Base-by-base conservation (phyloP, 163 green algal species). In the Chloromonas sp. region DNA sequence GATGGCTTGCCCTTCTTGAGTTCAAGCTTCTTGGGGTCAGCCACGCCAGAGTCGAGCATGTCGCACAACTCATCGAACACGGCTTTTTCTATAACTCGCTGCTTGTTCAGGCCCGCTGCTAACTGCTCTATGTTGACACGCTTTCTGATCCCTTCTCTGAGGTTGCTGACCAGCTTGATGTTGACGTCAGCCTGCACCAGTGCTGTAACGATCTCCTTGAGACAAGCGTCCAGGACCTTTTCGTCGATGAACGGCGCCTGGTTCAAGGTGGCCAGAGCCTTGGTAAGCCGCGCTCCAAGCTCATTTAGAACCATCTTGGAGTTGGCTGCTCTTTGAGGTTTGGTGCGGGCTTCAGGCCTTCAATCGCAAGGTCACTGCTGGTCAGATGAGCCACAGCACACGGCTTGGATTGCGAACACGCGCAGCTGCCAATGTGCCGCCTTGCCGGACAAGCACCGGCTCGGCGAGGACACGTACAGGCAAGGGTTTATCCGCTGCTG, bases 11-110 rank as follows among this genome's bases (percentile, higher is more conserved):
- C 94, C 87, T 98, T 98, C 84, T 97, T 98, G 11, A 96, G 91
- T 82, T 94, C 92, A 57, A 92, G 81, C 84, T 91, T 90, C 66
- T 88, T 92, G 2, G 86, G 89, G 60, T 93, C 86, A 3, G 71
- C 66, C 8, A 78, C 80, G 1, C 88, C 91, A 78, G 87, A 92
- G 88, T 98, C 93, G 83, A 99, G 90, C 91, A 99, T 98, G 81
- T 82, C 83, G 81, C 90, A 95, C 66, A 99, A 93, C 95, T 99
- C 97, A n/a, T 98, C 96, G 86, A 98, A 97, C 74, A 99, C 97
- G 0, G 97, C 95, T 91, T 98, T 98, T 82, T 99, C 95, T 70
- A 99, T 98, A 36, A 98, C 91, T 71, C 93, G 95, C 81, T 94
- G 92, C 90, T 98, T 98, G 92, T 99, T 98, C 8, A 99, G 89